phyloP scores from a whole-genome alignment of 2,329 filamentous ascomycete genomes.

The Aspergillus terreus region DNA sequence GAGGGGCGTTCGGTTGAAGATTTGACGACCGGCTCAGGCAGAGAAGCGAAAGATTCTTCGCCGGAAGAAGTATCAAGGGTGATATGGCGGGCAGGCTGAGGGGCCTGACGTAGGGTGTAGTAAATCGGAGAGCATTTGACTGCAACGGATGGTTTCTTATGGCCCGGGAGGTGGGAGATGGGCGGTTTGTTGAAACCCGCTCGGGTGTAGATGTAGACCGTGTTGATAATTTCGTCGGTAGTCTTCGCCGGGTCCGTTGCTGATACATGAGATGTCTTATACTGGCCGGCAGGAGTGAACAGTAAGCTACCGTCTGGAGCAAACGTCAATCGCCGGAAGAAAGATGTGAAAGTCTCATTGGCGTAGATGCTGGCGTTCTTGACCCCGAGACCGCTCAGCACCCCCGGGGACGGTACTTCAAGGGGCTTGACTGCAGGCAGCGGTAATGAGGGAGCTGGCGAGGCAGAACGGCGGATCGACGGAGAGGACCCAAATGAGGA shows the following conservation, averaged over 20 bases:
- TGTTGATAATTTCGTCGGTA: slow-evolving; percentile 86
- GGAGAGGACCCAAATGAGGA: slow-evolving; percentile 82
- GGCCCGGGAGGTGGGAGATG: slow-evolving; percentile 88
- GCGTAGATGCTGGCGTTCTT: slow-evolving; percentile 90
- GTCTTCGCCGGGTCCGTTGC: slow-evolving; percentile 66
- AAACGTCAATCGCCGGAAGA: slow-evolving; percentile 90
- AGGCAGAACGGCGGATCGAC: slow-evolving; percentile 79
- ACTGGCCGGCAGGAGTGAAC: slow-evolving; percentile 92
- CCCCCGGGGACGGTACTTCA: slow-evolving; percentile 75
- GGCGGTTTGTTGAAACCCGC: slow-evolving; percentile 96
- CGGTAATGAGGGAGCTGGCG: slow-evolving; percentile 88
- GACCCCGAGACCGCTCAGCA: slow-evolving; percentile 60
- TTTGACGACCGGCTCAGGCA: slow-evolving; percentile 74
- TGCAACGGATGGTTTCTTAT: slow-evolving; percentile 96
- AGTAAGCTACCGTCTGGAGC: slow-evolving; percentile 92
- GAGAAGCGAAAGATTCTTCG: slow-evolving; percentile 75
- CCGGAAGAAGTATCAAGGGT: slow-evolving; percentile 89
- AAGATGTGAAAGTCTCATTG: slow-evolving; percentile 94
- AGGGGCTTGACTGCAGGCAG: slow-evolving; percentile 93
- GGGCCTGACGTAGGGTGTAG: slow-evolving; percentile 71
- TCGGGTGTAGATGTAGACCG: slow-evolving; percentile 95
- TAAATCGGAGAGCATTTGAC: slow-evolving; percentile 89
- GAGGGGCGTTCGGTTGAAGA: slow-evolving; percentile 45
- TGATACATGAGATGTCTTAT: slow-evolving; percentile 71
- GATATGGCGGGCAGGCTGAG: slow-evolving; percentile 75